Evolutionary conservation across 2,329 filamentous ascomycete genomes (phyloP), one percentile per base, ranked within the genome.

Genomic region (Aspergillus phoenicis): DNA sequence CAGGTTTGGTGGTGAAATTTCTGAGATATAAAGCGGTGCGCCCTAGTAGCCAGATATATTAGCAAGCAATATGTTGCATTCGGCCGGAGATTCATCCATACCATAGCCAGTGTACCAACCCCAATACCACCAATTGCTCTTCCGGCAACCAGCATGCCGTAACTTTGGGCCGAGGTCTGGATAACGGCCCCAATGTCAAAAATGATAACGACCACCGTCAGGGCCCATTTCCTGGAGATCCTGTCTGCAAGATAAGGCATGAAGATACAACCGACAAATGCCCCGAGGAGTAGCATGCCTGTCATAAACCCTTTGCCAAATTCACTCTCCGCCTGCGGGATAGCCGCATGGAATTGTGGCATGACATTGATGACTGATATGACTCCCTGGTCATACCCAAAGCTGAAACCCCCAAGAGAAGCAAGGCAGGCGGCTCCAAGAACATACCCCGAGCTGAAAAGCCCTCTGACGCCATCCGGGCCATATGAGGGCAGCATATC

Each of bases 21-120:
- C 82, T 3, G 78, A 80, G 51, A 82, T 83, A 64, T 84, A 84
- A n/a, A 84, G 70, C 0, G 82, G 82, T 1, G 78, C 77, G 2
- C 43, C 43, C 43, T 47, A 43, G 11, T 33, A 13, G 4, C 30
- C 30, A 33, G 28, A 30, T 30, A 30, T 13, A 13, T 33, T 33
- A 33, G 30, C 11, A 5, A 33, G 30, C 30, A 20, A 20, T 13
- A 4, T 33, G 2, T 33, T 13, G 30, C 30, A 30, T 33, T 11
- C 2, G 30, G 5, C 11, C 4, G 10, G 30, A 5, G 10, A 11
- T 33, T 13, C 11, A 33, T 41, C 49, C 41, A 11, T 20, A 77
- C 71, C 64, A 75, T 76, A 13, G 72, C 72, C 30, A 77, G 64
- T 20, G 70, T 72, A 26, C 76, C 77, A 11, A 77, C 71, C 30